Percentiles rank a stretch among this genome's conserved stretches.
These are phyloP conservation scores for Mycosarcoma maydis DNA, from an alignment of 1,284 basidiomycete species.

Conservation along the genomic window DNA sequence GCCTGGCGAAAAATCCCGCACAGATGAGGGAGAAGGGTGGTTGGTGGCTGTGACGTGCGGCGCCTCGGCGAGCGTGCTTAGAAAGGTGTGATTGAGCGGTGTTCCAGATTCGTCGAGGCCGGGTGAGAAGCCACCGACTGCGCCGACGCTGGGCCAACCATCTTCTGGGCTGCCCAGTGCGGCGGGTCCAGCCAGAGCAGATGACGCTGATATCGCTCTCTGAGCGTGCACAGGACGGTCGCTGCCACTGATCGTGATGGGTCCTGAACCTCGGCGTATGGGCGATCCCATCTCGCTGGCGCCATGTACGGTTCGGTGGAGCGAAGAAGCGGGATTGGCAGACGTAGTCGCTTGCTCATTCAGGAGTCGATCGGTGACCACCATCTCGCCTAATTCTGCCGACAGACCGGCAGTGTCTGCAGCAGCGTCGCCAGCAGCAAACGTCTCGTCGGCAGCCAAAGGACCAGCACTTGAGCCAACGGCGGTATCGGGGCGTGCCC, in stretches of 20 bases:
- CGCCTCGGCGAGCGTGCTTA: constrained; percentile 69
- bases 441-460: constrained; percentile 31
- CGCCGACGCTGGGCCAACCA: constrained; percentile 21
- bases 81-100: constrained; percentile 70
- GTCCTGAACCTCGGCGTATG: constrained; percentile 27
- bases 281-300: constrained; percentile 30
- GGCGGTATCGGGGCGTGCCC: constrained; percentile 51
- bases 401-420: constrained; percentile 4
- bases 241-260: constrained; percentile 25
- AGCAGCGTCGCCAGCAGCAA: constrained; percentile 5
- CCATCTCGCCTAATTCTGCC: constrained; percentile 30
- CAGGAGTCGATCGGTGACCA: constrained; percentile 28
- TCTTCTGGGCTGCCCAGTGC: constrained; percentile 20
- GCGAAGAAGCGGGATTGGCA: background rate
- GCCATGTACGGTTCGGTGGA: constrained; percentile 10
- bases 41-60: constrained; percentile 16
- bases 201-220: constrained; percentile 7
- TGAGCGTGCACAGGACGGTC: constrained; percentile 18
- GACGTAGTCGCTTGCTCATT: constrained; percentile 14
- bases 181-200: constrained; percentile 8
- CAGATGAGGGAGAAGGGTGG: constrained; percentile 6
- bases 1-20: constrained; percentile 46
- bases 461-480: constrained; percentile 37
- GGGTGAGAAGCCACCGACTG: constrained; percentile 35
- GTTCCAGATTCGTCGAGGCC: constrained; percentile 64